Evolutionary conservation across 148 eudicot genomes (phyloP).

Genomic region (Amaranthus hypochondriacus): DNA sequence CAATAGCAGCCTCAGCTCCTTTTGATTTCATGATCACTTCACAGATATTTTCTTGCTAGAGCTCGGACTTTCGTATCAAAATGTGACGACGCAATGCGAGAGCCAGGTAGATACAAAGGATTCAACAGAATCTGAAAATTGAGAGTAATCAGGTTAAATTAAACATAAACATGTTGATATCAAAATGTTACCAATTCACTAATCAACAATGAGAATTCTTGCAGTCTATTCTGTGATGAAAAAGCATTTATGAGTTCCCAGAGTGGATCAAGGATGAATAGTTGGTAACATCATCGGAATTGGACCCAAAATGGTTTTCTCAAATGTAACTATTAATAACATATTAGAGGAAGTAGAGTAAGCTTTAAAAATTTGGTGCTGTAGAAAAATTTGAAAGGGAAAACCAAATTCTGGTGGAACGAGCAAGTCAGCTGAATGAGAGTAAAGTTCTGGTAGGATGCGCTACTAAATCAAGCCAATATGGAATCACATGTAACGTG

Average conservation of each 20-base stretch:
- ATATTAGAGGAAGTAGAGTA: background rate
- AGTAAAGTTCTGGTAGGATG: background rate
- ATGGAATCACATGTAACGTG: background rate
- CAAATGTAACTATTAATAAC: background rate
- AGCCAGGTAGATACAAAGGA: conserved; percentile 88
- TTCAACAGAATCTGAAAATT: conserved; percentile 75
- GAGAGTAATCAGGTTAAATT: background rate
- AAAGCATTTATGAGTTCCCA: background rate
- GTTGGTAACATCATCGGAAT: background rate
- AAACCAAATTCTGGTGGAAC: background rate
- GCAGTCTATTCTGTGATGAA: background rate
- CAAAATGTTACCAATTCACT: background rate
- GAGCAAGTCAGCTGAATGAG: background rate
- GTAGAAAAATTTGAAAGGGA: background rate
- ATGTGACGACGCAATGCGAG: conserved; percentile 85
- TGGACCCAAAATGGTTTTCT: background rate
- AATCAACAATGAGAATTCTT: background rate
- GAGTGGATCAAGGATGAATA: background rate
- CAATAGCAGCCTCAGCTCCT: background rate
- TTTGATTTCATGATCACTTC: conserved; percentile 22
- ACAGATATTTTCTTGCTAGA: conserved; percentile 85
- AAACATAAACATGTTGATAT: background rate
- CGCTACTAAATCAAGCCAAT: background rate
- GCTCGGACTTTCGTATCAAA: conserved; percentile 98
- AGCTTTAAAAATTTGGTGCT: background rate